Base-by-base conservation (phyloP, 257 asterid genomes). In the Phtheirospermum japonicum region DNA sequence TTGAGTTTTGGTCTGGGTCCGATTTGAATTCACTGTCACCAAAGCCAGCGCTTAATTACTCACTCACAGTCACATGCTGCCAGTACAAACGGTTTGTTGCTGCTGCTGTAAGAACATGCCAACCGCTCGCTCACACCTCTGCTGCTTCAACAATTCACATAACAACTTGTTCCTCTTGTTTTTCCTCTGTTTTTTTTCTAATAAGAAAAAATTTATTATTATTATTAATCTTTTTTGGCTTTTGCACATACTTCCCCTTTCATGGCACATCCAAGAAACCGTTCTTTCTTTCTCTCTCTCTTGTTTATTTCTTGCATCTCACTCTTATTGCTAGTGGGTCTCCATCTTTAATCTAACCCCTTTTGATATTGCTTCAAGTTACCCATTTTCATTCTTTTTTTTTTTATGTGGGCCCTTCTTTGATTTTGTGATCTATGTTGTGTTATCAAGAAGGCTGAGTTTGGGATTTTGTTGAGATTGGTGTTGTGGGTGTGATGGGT, bases 291-390 rank as follows among this genome's bases (percentile, higher is more conserved):
- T 58, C 63, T 70, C 63, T n/a, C n/a, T 72, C 69, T 28, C n/a
- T n/a, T n/a, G n/a, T n/a, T 34, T 74, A 40, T 80, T 82, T 77
- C 85, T 87, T 90, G 83, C 75, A 71, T 74, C 82, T 82, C 77
- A 85, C 90, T 85, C 75, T 82, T 79, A 66, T 75, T 64, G 76
- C 76, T 77, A 36, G 78, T 78, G 82, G 82, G 86, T 71, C 85
- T 77, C 62, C 76, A 68, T 71, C 83, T 78, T 73, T 80, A 77
- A 77, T 75, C 81, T 71, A 71, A 14, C 75, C 64, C 68, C 77
- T 63, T 78, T 76, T 73, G 67, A 75, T 51, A 33, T 77, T 75
- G 72, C 85, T 89, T 79, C 79, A 77, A 86, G 79, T 52, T 70
- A 73, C 61, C 77, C 63, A 46, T 39, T 57, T 69, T 71, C 30